Evolutionary conservation across 305 asterid genomes (phyloP).

Genomic region (Fraxinus floribunda): DNA sequence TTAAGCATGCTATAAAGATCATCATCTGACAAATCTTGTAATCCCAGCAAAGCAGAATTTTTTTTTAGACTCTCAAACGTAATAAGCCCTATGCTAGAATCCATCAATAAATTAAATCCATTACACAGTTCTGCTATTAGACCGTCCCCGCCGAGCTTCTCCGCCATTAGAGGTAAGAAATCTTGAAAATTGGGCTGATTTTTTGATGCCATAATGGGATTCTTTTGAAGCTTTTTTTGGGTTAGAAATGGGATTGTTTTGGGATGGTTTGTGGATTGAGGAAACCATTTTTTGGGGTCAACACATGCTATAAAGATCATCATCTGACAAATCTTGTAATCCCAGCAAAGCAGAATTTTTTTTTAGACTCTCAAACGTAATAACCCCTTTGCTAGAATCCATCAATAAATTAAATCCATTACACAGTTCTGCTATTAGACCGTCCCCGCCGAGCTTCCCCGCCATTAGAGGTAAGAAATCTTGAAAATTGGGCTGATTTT

Average conservation of each 20-base stretch:
- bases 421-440: too few relatives aligned
- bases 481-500: conserved; percentile 47
- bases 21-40: conserved; percentile 62
- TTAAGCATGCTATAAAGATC: conserved; percentile 63
- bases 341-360: too few relatives aligned
- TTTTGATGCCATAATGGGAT: conserved; percentile 38
- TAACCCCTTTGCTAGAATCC: too few relatives aligned
- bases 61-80: conserved; percentile 72
- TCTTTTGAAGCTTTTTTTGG: background rate
- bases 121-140: conserved; percentile 72
- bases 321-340: too few relatives aligned
- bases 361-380: too few relatives aligned
- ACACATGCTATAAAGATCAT: too few relatives aligned
- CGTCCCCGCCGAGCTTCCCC: too few relatives aligned
- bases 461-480: too few relatives aligned
- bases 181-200: conserved; percentile 57
- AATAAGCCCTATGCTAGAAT: conserved; percentile 58
- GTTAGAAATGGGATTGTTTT: conserved; percentile 1
- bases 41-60: conserved; percentile 60
- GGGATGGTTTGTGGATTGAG: too few relatives aligned
- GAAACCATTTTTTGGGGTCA: too few relatives aligned
- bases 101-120: conserved; percentile 71
- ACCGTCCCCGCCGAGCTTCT: conserved; percentile 84
- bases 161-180: conserved; percentile 78
- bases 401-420: too few relatives aligned